phyloP scores from a whole-genome alignment of 2,329 filamentous ascomycete genomes.

The Nemania bipapillata region DNA sequence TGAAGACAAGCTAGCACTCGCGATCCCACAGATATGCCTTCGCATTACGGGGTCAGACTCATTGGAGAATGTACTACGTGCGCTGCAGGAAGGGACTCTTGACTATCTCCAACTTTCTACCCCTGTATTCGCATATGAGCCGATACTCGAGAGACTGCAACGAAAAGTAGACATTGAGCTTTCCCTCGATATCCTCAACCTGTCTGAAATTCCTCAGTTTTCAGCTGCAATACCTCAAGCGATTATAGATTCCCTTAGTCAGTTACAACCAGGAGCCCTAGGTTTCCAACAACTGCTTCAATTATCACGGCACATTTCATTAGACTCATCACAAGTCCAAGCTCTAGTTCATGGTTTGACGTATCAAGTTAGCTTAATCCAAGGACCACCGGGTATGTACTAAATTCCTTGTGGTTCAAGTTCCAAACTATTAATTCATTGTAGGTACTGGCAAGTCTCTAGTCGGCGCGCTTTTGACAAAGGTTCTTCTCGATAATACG shows the following conservation, averaged over 20 bases:
- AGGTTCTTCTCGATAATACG: slow-evolving; percentile 63
- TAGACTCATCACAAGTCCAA: slow-evolving; percentile 62
- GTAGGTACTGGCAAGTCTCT: slow-evolving; percentile 80
- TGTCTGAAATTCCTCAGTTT: slow-evolving; percentile 32
- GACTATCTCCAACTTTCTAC: slow-evolving; percentile 71
- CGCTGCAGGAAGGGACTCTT: slow-evolving; percentile 53
- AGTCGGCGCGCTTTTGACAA: slow-evolving; percentile 72
- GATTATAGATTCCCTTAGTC: slow-evolving; percentile 24
- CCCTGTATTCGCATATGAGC: slow-evolving; percentile 75
- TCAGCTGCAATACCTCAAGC: slow-evolving; percentile 32
- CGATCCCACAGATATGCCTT: slow-evolving; percentile 45
- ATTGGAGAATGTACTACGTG: slow-evolving; percentile 60
- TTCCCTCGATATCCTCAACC: slow-evolving; percentile 61
- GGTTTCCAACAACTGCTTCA: slow-evolving; percentile 26
- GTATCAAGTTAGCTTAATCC: slow-evolving; percentile 69
- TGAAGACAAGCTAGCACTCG: slow-evolving; percentile 39
- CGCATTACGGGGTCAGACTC: slow-evolving; percentile 55
- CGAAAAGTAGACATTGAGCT: slow-evolving; percentile 66
- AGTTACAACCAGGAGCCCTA: not conserved
- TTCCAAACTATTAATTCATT: slow-evolving; percentile 18
- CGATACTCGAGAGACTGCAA: slow-evolving; percentile 70
- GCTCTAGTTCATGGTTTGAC: slow-evolving; percentile 67
- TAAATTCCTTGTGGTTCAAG: not conserved
- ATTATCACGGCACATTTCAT: slow-evolving; percentile 22
- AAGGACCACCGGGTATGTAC: slow-evolving; percentile 73